phyloP scores from a whole-genome alignment of 495 filamentous ascomycete species.

The Astrothelium macrocarpum region DNA sequence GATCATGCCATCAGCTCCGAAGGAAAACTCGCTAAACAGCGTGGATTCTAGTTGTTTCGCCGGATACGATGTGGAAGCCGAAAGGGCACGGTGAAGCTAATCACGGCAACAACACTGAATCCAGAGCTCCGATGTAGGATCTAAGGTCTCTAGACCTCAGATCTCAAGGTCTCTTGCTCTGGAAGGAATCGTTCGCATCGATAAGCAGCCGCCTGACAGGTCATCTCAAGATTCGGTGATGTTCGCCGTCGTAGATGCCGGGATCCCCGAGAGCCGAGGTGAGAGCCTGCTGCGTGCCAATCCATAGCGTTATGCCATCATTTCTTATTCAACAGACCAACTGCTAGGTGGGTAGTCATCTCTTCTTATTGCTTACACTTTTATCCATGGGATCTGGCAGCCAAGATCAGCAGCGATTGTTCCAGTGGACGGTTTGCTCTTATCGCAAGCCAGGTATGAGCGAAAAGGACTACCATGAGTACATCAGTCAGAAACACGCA shows the following conservation, averaged over 20 bases:
- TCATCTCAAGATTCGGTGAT: neutral
- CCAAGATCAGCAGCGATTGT: constrained; percentile 23
- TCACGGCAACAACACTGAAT: no score
- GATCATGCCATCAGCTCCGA: no score
- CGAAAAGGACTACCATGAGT: constrained; percentile 39
- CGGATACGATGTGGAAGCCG: no score
- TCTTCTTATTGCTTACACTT: no score
- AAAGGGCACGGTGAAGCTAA: no score
- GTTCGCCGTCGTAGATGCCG: neutral
- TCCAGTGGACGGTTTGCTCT: constrained; percentile 35
- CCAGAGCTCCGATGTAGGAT: no score
- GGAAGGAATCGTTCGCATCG: neutral
- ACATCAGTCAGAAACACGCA: constrained; percentile 30
- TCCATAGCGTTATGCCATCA: neutral
- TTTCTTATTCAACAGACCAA: no score
- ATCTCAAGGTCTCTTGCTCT: neutral
- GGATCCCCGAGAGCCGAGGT: neutral
- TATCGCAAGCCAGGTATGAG: constrained; percentile 24
- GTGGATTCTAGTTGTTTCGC: no score
- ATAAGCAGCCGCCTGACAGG: neutral
- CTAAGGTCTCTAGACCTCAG: no score
- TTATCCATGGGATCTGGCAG: neutral
- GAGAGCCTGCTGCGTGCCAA: neutral
- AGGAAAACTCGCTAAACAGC: no score
- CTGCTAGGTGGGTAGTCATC: no score